Base-by-base conservation (phyloP, 2,329 filamentous ascomycete genomes). In the Graphiopsis chlorocephala region DNA sequence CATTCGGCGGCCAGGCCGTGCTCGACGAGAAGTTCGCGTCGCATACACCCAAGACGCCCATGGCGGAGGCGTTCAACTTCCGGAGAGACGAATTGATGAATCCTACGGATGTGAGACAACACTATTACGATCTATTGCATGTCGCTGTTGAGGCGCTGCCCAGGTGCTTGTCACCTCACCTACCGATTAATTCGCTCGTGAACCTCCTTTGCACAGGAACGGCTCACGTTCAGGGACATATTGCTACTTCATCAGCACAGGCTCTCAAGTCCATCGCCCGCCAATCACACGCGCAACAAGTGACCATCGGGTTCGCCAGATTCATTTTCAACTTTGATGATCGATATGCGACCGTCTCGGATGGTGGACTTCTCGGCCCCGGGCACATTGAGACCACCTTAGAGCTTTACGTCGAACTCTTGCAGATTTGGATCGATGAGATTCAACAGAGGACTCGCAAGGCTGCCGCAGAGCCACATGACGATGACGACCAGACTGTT, bases 271-370 rank as follows among this genome's bases (percentile, higher is more conserved):
- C 94, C 0, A 99, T 99, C 72, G 95, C 96, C 12, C 86, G 91
- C 33, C 95, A 99, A 73, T 91, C 90, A 8, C 91, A 97, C 78
- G 93, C 95, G 0, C 93, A 99, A 71, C 91, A 95, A 76, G 95
- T 99, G 3, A 97, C 93, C 0, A 97, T 96, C 78, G 94, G 95
- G 0, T 99, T 99, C 78, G 92, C 95, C 42, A 86, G 93, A 28
- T 99, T 98, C 78, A 99, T 99, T 61, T 99, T 99, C 81, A 97
- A 95, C 71, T 99, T 98, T 75, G 96, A 99, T 76, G 93, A 96
- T 70, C 88, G 93, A 26, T 99, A 99, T 76, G 92, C 94, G 0
- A 98, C 95, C 33, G 97, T 98, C 88, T 97, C 93, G 11, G 95
- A 99, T 73, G 95, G 96, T 33, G 95, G 95, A 2, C 95, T 99